Evolutionary conservation across 108 stramenopile genomes (phyloP), one percentile per base, ranked within the genome.

Genomic region (Cyclostephanos tholiformis): DNA sequence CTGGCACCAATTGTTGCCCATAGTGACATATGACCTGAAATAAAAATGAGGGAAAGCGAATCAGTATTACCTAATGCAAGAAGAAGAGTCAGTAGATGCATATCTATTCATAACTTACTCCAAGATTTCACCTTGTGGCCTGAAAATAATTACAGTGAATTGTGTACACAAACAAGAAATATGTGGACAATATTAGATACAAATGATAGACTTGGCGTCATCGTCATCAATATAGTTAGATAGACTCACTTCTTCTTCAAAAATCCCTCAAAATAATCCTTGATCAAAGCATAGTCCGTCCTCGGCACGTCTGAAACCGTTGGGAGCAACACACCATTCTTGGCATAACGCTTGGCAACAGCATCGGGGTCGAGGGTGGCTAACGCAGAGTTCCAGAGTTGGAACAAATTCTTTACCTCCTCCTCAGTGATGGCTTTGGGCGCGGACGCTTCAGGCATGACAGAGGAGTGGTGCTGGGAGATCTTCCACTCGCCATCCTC

Each of bases 401-500:
- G 67, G 77, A 85, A 85, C 23, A 85, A 20, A n/a, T 62, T 65
- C 55, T 74, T 77, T 26, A 85, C 81, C 35, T 79, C 77, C 19
- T 76, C 79, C 29, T 85, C 75, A 0, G 67, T 74, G 44, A 85
- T 84, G 27, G 81, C 63, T 44, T 77, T 67, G 41, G 80, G 67
- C 48, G 65, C 63, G 0, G 60, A 49, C 29, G 63, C 73, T 65
- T 90, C 89, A 14, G 89, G 89, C 87, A 90, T 87, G 58, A 79
- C 76, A 22, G 83, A 85, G 29, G 85, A 86, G 44, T 90, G 89
- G 64, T 90, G 89, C 57, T 90, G 89, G 56, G 81, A 71, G 65
- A 88, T 88, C 83, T 86, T 88, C 88, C 88, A 89, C 48, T 87
- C 75, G 1, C 85, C 86, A 69, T 85, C 82, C 62, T 89, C 86